These are phyloP conservation scores for Leptosphaerulina australis DNA, from an alignment of 2,329 filamentous ascomycete species.

Conservation along the genomic window DNA sequence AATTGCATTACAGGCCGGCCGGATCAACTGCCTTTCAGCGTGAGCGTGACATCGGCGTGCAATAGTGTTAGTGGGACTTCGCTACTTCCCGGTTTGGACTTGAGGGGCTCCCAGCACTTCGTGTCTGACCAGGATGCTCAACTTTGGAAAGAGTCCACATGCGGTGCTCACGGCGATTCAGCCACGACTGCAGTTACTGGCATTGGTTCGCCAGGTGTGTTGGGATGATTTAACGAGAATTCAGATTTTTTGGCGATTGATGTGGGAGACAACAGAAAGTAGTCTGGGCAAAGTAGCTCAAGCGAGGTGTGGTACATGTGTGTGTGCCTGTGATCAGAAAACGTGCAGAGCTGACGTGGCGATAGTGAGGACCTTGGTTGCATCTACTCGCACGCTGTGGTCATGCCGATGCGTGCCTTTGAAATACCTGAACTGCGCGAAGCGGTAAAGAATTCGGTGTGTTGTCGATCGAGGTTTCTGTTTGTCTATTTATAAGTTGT, in stretches of 20 bases:
- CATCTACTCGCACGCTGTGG: slow-evolving; percentile 32
- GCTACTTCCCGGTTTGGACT: slow-evolving; percentile 39
- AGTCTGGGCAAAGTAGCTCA: slow-evolving; percentile 17
- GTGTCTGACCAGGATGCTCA: slow-evolving; percentile 50
- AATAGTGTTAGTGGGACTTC: slow-evolving; percentile 8
- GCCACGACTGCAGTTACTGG: slow-evolving; percentile 47
- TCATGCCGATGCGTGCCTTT: slow-evolving; percentile 30
- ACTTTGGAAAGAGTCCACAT: slow-evolving; percentile 34
- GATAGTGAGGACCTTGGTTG: slow-evolving; percentile 39
- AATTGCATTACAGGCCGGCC: slow-evolving; percentile 33
- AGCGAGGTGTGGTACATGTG: slow-evolving; percentile 37
- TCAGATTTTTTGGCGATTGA: slow-evolving; percentile 41
- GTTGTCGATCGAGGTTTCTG: too few relatives aligned
- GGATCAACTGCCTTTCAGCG: slow-evolving; percentile 39
- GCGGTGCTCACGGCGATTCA: slow-evolving; percentile 49
- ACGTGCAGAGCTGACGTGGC: slow-evolving; percentile 8
- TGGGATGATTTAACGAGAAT: slow-evolving; percentile 49
- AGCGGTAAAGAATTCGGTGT: too few relatives aligned
- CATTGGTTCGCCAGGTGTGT: slow-evolving; percentile 15
- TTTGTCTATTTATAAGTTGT: too few relatives aligned
- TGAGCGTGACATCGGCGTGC: slow-evolving; percentile 24
- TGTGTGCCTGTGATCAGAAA: slow-evolving; percentile 12
- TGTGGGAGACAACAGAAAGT: slow-evolving; percentile 24
- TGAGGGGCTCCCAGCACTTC: slow-evolving; percentile 39
- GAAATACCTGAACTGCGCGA: too few relatives aligned